Conservation (phyloP, 179 eudicot species). For the Silene noctiflora region DNA sequence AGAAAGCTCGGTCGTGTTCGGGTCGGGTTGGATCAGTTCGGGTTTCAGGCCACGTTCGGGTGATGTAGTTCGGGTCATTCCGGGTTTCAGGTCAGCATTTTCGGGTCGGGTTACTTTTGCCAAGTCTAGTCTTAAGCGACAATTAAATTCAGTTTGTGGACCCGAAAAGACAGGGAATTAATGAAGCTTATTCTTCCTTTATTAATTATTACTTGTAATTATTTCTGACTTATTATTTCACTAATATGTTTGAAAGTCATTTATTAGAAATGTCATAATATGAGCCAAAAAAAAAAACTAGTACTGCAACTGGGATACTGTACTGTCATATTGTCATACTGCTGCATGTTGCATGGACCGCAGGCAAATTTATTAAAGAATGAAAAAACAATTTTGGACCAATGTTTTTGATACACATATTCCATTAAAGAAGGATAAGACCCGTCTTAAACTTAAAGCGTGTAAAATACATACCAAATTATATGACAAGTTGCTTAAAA, state of each 20-base stretch:
- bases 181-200: not conserved
- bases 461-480: too few species aligned
- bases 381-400: not conserved
- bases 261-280: not conserved
- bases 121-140: too few species aligned
- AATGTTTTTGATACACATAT: not conserved
- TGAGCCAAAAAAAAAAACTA: not conserved
- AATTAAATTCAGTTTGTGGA: conserved; percentile 6
- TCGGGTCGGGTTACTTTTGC: too few species aligned
- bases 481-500: too few species aligned
- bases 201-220: not conserved
- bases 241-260: not conserved
- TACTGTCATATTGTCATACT: not conserved
- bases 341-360: conserved; percentile 1
- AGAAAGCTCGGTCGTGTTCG: too few species aligned
- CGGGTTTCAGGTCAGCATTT: too few species aligned
- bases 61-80: too few species aligned
- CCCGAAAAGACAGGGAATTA: not conserved
- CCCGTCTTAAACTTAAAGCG: too few species aligned
- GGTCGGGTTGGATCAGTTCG: too few species aligned
- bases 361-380: not conserved
- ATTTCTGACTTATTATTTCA: not conserved
- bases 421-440: too few species aligned
- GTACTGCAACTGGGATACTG: not conserved
- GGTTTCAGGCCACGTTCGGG: too few species aligned